Percentiles rank a stretch among this genome's conserved stretches.
These are phyloP conservation scores for Omphalotus guepiniiformis DNA, from an alignment of 768 basidiomycete genomes.

Conservation along the genomic window DNA sequence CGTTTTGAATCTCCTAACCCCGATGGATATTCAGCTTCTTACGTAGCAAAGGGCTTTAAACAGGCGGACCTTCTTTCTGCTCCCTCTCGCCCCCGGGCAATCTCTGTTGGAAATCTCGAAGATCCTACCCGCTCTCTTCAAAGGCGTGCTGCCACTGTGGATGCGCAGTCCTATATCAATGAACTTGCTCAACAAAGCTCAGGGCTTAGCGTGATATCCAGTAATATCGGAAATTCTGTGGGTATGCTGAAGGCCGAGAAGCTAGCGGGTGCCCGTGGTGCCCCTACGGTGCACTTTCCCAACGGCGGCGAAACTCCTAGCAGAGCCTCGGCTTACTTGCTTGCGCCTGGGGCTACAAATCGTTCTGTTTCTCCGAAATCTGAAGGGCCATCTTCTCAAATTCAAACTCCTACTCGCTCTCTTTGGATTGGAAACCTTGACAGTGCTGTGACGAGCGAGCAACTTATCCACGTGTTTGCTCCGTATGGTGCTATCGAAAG, in stretches of 20 bases:
- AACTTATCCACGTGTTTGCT: conserved; percentile 92
- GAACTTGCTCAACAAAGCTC: conserved; percentile 46
- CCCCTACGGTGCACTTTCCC: conserved; percentile 66
- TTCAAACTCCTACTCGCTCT: conserved; percentile 91
- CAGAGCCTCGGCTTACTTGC: conserved; percentile 62
- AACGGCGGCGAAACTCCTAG: conserved; percentile 48
- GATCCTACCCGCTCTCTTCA: conserved; percentile 70
- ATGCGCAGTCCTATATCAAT: conserved; percentile 55
- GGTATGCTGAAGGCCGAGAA: conserved; percentile 64
- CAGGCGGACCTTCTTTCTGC: conserved; percentile 57
- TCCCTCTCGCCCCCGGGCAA: conserved; percentile 68
- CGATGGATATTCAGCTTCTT: conserved; percentile 51
- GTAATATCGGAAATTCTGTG: conserved; percentile 36
- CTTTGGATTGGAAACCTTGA: conserved; percentile 99
- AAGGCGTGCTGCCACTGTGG: conserved; percentile 56
- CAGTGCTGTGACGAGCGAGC: conserved; percentile 89
- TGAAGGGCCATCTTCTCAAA: conserved; percentile 65
- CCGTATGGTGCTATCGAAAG: conserved; percentile 98
- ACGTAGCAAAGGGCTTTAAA: conserved; percentile 72
- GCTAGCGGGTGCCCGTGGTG: conserved; percentile 37
- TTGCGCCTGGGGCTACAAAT: conserved; percentile 63
- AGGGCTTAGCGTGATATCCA: conserved; percentile 33
- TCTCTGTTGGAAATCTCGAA: conserved; percentile 85
- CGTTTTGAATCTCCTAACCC: conserved; percentile 56
- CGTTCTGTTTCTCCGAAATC: conserved; percentile 83